These are phyloP conservation scores for Hirsutella thompsonii DNA, from an alignment of 2,329 filamentous ascomycete species.

Conservation along the genomic window DNA sequence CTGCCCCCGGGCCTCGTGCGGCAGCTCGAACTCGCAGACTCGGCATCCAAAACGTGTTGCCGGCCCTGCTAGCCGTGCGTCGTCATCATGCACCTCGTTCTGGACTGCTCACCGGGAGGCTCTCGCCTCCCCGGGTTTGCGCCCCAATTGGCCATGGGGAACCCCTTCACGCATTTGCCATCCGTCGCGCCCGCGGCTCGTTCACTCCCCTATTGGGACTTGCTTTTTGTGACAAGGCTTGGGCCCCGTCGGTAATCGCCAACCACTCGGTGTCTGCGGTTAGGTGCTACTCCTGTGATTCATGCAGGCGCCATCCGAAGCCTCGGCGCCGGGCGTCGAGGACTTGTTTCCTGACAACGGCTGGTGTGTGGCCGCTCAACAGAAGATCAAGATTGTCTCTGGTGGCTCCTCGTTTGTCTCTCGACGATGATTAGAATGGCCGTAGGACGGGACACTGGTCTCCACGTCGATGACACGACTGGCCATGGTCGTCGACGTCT, in stretches of 20 bases:
- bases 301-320: slow-evolving; percentile 2
- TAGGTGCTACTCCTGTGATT: not conserved
- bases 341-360: not conserved
- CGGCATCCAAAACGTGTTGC: not conserved
- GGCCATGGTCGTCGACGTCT: not conserved
- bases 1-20: not conserved
- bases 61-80: slow-evolving; percentile 1
- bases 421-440: not conserved
- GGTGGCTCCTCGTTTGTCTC: not conserved
- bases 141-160: slow-evolving; percentile 1
- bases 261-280: slow-evolving; percentile 1
- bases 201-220: slow-evolving; percentile 1
- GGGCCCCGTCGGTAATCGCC: not conserved
- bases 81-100: slow-evolving; percentile 1
- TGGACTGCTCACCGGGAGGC: slow-evolving; percentile 3
- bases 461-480: not conserved
- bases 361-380: not conserved
- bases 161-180: not conserved
- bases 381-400: not conserved
- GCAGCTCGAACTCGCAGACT: not conserved
- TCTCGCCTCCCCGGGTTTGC: slow-evolving; percentile 1
- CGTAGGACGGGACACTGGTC: not conserved
- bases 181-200: slow-evolving; percentile 2
- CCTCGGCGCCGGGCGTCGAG: slow-evolving; percentile 1
- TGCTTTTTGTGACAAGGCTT: slow-evolving; percentile 6